phyloP scores from a whole-genome alignment of 225 moss, liverwort and hornwort genomes.

The Bryum argenteum region DNA sequence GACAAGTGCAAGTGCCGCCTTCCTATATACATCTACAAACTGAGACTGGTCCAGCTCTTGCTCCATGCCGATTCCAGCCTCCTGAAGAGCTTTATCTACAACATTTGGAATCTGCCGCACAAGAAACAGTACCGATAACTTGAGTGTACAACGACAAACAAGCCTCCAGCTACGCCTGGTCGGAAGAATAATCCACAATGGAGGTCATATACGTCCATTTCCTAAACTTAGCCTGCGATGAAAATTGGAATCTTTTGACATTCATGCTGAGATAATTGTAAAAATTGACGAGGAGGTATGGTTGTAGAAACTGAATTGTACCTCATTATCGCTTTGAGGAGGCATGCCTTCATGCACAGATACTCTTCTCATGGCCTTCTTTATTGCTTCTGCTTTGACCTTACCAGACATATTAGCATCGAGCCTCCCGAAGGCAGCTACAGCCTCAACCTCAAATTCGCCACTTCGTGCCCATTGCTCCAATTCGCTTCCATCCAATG shows the following conservation, averaged over 20 bases:
- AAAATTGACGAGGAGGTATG: no score
- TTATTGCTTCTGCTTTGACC: conserved; percentile 50
- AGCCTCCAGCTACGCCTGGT: not conserved
- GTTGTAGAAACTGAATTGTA: conserved; percentile 24
- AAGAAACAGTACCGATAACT: not conserved
- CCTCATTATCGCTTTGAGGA: conserved; percentile 58
- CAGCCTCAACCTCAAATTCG: conserved; percentile 57
- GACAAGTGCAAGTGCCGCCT: conserved; percentile 37
- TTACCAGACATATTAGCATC: conserved; percentile 42
- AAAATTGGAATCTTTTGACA: not conserved
- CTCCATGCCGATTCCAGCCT: conserved; percentile 35
- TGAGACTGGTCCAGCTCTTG: conserved; percentile 50
- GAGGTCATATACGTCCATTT: no score
- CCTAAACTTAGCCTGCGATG: no score
- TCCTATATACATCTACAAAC: conserved; percentile 39
- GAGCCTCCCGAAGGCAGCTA: conserved; percentile 52
- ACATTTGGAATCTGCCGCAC: conserved; percentile 34
- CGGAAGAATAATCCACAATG: not conserved
- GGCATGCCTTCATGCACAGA: conserved; percentile 75
- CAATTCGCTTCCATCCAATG: conserved; percentile 54
- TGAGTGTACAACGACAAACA: no score
- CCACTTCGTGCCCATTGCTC: conserved; percentile 47
- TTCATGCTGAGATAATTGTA: not conserved
- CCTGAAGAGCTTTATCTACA: conserved; percentile 34
- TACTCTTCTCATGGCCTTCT: conserved; percentile 51